Evolutionary conservation across 495 filamentous ascomycete genomes (phyloP), one percentile per base, ranked within the genome.

Genomic region (Xanthoparmelia taractica): DNA sequence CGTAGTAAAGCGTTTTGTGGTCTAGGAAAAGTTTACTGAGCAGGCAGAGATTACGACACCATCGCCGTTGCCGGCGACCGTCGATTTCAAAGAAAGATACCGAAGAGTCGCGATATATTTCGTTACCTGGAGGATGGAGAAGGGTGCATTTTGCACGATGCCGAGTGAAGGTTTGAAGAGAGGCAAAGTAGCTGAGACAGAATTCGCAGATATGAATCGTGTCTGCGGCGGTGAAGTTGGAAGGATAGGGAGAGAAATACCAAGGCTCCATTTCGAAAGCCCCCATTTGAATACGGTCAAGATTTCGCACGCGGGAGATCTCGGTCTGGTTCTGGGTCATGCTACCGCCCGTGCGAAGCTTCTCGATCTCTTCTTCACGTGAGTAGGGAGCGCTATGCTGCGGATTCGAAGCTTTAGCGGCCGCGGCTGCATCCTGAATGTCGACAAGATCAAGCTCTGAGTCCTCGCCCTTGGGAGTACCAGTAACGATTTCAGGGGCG

Each of bases 1-100:
- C 94, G 77, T 97, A 98, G 81, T 96, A 98, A n/a, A 98, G 87
- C 11, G 94, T 97, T 74, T 98, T 98, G 78, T 97, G 94, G 69
- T 97, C 94, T 33, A 98, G 85, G 76, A 98, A 98, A 71, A 97
- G 87, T 71, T 98, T 98, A 63, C 85, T 91, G 8, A 98, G 80
- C 0, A 98, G 80, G 74, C 94, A 97, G 29, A 98, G 81, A 67
- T 98, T 98, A 8, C 94, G 90, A 66, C 95, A 97, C 92, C 92
- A 98, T 4, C 90, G 95, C 15, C 93, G 82, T 70, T 98, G 94
- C n/a, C 94, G 82, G 20, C 92, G 84, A 7, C 94, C 94, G 70
- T 98, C 94, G 64, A 98, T 95, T 74, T 98, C 94, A 69, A 96
- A 98, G 77, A 97, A 97, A 7, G 89, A 94, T 25, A 96, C 89